A percentile compares a stretch with the other conserved stretches of the same genome.
phyloP scores from a whole-genome alignment of 306 rosid species.

The Geum urbanum region DNA sequence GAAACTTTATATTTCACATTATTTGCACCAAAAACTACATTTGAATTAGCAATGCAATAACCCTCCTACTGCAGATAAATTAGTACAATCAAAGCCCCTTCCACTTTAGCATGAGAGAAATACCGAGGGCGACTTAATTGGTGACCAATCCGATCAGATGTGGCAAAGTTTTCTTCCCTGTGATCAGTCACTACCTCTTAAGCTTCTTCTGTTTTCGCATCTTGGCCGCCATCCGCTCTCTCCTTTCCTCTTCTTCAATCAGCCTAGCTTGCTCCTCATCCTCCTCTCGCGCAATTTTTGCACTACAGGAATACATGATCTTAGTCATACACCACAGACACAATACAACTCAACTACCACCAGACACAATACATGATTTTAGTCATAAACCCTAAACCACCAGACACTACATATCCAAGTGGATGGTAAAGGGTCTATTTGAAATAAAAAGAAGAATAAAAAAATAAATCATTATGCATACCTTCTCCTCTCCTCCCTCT shows the following conservation, averaged over 20 bases:
- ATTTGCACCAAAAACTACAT: conserved; percentile 5
- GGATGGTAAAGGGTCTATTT: neutral
- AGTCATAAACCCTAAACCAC: neutral
- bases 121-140: neutral
- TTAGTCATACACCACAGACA: neutral
- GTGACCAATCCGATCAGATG: neutral
- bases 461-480: conserved; percentile 24
- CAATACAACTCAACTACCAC: neutral
- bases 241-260: conserved; percentile 53
- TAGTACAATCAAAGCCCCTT: conserved; percentile 18
- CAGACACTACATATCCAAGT: neutral
- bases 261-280: conserved; percentile 59
- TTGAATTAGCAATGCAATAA: conserved; percentile 7
- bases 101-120: neutral
- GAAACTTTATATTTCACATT: neutral
- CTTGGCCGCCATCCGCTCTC: conserved; percentile 32
- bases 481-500: conserved; percentile 75
- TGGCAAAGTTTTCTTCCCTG: neutral
- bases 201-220: conserved; percentile 22
- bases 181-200: conserved; percentile 4
- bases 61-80: conserved; percentile 24
- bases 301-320: conserved; percentile 31
- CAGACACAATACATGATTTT: neutral
- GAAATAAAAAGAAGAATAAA: neutral
- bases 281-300: conserved; percentile 45